These are phyloP conservation scores for Hypericum perforatum DNA, from an alignment of 345 rosid species.

Conservation along the genomic window DNA sequence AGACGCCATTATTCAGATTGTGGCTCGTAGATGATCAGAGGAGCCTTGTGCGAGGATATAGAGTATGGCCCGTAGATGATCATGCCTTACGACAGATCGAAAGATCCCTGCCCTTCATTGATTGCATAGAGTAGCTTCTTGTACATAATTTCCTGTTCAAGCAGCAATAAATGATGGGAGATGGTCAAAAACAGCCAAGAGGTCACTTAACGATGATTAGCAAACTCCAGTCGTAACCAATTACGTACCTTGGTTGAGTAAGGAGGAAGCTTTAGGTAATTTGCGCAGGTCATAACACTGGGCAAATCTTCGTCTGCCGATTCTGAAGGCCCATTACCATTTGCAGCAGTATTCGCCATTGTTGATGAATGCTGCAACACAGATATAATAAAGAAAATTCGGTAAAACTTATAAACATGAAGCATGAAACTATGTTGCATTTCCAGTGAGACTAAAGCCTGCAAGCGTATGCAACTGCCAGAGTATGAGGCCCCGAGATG, in stretches of 20 bases:
- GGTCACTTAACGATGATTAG: neutral
- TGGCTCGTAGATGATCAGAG: slow-evolving; percentile 22
- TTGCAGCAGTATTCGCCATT: slow-evolving; percentile 44
- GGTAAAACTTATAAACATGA: too few relatives aligned
- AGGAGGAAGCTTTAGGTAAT: slow-evolving; percentile 98
- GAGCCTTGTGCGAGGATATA: slow-evolving; percentile 28
- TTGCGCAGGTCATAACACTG: slow-evolving; percentile 99
- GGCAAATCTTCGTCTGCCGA: slow-evolving; percentile 94
- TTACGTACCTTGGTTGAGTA: slow-evolving; percentile 83
- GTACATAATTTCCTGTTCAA: slow-evolving; percentile 86
- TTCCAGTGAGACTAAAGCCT: too few relatives aligned
- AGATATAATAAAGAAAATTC: neutral
- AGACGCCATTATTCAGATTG: slow-evolving; percentile 26
- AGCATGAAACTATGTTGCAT: too few relatives aligned
- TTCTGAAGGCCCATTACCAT: slow-evolving; percentile 61
- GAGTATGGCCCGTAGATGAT: slow-evolving; percentile 12
- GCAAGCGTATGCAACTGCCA: too few relatives aligned
- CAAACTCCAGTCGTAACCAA: neutral
- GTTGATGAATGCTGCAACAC: slow-evolving; percentile 73
- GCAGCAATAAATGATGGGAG: slow-evolving; percentile 8
- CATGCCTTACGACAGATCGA: slow-evolving; percentile 70
- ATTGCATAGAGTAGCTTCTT: slow-evolving; percentile 87
- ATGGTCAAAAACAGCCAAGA: neutral
- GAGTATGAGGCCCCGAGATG: too few relatives aligned
- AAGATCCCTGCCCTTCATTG: slow-evolving; percentile 96